Evolutionary conservation across 108 stramenopile species (phyloP).

Genomic region (Nitzschia palea): DNA sequence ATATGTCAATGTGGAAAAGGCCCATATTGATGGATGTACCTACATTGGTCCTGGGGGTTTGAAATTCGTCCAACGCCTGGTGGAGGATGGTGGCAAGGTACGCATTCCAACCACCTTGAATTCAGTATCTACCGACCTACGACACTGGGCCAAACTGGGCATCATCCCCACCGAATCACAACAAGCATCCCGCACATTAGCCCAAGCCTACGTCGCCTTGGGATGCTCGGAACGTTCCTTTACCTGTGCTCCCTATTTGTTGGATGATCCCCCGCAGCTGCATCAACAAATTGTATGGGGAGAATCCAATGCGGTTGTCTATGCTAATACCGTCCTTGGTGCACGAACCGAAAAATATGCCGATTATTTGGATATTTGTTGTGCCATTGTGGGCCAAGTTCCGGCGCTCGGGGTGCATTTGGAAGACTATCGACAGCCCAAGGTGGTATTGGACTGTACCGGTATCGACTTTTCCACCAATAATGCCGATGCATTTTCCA

Average conservation of each 20-base stretch:
- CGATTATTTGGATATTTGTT: conserved; percentile 86
- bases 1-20: conserved; percentile 41
- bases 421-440: conserved; percentile 50
- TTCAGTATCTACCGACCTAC: conserved; percentile 70
- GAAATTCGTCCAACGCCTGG: conserved; percentile 58
- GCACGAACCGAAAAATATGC: conserved; percentile 86
- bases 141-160: conserved; percentile 64
- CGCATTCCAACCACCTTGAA: conserved; percentile 78
- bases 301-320: conserved; percentile 87
- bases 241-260: conserved; percentile 86
- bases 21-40: conserved; percentile 85
- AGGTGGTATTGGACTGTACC: conserved; percentile 51
- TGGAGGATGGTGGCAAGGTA: conserved; percentile 62
- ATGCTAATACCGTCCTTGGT: conserved; percentile 73
- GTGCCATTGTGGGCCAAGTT: conserved; percentile 70
- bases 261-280: conserved; percentile 23
- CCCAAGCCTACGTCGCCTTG: conserved; percentile 70
- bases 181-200: conserved; percentile 51
- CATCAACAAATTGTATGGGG: conserved; percentile 74
- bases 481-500: conserved; percentile 35
- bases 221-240: conserved; percentile 63
- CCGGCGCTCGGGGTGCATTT: conserved; percentile 62
- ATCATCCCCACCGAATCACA: conserved; percentile 45
- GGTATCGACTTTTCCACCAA: conserved; percentile 8
- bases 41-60: conserved; percentile 81